Evolutionary conservation across 148 eudicot genomes (phyloP).

Genomic region (Salicornia ramosissima): DNA sequence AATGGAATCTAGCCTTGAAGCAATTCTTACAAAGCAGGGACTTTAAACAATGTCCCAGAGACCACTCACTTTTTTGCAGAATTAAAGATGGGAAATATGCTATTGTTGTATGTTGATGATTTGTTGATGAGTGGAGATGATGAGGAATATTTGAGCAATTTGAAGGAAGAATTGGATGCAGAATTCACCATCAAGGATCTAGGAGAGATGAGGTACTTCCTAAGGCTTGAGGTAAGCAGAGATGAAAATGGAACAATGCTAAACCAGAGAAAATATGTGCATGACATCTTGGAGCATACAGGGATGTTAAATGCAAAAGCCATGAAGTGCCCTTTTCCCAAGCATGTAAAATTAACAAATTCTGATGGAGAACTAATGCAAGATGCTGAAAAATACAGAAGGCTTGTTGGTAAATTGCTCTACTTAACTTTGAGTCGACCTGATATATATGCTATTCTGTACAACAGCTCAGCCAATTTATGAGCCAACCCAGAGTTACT

Average conservation of each 20-base stretch:
- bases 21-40: neutral
- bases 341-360: neutral
- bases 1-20: neutral
- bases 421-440: neutral
- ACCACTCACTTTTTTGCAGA: neutral
- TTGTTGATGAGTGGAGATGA: neutral
- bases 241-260: neutral
- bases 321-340: neutral
- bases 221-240: neutral
- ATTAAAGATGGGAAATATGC: too few relatives aligned
- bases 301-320: too few relatives aligned
- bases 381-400: neutral
- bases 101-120: too few relatives aligned
- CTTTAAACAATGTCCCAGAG: neutral
- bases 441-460: neutral
- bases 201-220: neutral
- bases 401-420: neutral
- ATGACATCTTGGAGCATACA: neutral
- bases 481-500: neutral
- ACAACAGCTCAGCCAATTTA: neutral
- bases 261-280: neutral
- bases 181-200: neutral
- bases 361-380: neutral
- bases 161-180: neutral
- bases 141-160: neutral